These are phyloP conservation scores for Shiraia sp. DNA, from an alignment of 2,329 filamentous ascomycete genomes.

Conservation along the genomic window DNA sequence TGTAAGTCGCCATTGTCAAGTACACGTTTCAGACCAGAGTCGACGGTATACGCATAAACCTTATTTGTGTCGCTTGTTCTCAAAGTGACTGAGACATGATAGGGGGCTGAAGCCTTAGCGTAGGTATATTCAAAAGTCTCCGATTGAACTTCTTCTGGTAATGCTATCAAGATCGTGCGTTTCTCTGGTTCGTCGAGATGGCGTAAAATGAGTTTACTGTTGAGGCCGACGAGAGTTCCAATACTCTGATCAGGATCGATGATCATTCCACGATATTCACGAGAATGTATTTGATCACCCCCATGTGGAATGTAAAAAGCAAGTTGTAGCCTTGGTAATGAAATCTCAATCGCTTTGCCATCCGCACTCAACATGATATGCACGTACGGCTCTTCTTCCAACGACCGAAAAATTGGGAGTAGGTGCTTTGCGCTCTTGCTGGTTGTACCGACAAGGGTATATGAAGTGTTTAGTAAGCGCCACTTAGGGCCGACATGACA, in stretches of 20 bases:
- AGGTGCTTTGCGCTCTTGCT: conserved; percentile 16
- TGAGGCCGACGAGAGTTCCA: conserved; percentile 28
- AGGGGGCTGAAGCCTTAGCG: neutral
- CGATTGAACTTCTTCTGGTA: conserved; percentile 1
- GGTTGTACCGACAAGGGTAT: conserved; percentile 7
- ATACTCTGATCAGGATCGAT: conserved; percentile 29
- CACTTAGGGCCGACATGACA: conserved; percentile 10
- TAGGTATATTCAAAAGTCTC: conserved; percentile 14
- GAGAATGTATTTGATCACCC: conserved; percentile 18
- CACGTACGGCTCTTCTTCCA: conserved; percentile 21
- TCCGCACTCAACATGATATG: conserved; percentile 16
- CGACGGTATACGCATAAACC: conserved; percentile 54
- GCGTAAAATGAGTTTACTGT: conserved; percentile 13
- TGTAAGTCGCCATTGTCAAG: conserved; percentile 55
- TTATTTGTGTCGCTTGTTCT: conserved; percentile 13
- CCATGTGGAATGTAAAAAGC: conserved; percentile 10
- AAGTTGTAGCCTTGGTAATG: conserved; percentile 16
- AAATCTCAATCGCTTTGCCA: conserved; percentile 13
- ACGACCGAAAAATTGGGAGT: conserved; percentile 13
- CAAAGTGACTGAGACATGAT: conserved; percentile 18
- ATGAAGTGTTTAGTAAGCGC: conserved; percentile 11
- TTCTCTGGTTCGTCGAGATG: conserved; percentile 2
- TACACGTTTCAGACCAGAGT: conserved; percentile 55
- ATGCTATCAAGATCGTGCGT: conserved; percentile 46
- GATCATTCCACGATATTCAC: conserved; percentile 29